Evolutionary conservation across 306 rosid species (phyloP).

Genomic region (Ziziphus jujuba): DNA sequence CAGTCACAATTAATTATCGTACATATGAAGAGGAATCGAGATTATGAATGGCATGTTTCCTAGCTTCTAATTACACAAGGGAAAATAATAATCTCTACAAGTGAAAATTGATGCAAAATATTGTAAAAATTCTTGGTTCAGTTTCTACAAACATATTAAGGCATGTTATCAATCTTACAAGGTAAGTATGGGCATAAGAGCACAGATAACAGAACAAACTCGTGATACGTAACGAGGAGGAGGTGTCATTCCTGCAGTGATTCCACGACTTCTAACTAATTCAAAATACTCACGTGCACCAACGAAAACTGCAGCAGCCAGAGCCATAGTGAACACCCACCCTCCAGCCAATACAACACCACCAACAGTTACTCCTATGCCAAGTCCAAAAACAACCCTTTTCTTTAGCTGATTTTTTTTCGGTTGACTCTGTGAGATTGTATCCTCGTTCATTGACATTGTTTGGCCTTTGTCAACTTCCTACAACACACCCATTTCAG

Average conservation of each 20-base stretch:
- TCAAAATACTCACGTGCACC: slow-evolving; percentile 89
- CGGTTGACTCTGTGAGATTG: slow-evolving; percentile 41
- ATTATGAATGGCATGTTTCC: too few species aligned
- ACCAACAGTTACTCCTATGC: slow-evolving; percentile 76
- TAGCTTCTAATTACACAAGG: too few species aligned
- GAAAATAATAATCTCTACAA: too few species aligned
- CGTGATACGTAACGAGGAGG: slow-evolving; percentile 92
- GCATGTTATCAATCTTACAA: slow-evolving; percentile 54
- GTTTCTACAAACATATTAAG: background rate
- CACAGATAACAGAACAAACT: slow-evolving; percentile 82
- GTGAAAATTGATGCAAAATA: slow-evolving; percentile 1
- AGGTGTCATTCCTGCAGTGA: slow-evolving; percentile 89
- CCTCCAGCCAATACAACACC: slow-evolving; percentile 86
- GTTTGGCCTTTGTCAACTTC: slow-evolving; percentile 30
- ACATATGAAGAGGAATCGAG: too few species aligned
- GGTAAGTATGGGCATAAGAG: slow-evolving; percentile 78
- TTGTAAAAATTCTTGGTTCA: slow-evolving; percentile 1
- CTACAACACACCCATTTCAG: slow-evolving; percentile 36
- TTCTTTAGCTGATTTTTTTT: slow-evolving; percentile 64
- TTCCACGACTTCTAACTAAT: slow-evolving; percentile 85
- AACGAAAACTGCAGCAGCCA: slow-evolving; percentile 69
- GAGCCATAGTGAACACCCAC: slow-evolving; percentile 67
- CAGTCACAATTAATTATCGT: too few species aligned
- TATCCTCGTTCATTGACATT: slow-evolving; percentile 25
- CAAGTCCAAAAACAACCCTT: slow-evolving; percentile 78